A percentile compares a stretch with the other conserved stretches of the same genome.
These are phyloP conservation scores for Venturia nashicola DNA, from an alignment of 2,329 filamentous ascomycete species.

Conservation along the genomic window DNA sequence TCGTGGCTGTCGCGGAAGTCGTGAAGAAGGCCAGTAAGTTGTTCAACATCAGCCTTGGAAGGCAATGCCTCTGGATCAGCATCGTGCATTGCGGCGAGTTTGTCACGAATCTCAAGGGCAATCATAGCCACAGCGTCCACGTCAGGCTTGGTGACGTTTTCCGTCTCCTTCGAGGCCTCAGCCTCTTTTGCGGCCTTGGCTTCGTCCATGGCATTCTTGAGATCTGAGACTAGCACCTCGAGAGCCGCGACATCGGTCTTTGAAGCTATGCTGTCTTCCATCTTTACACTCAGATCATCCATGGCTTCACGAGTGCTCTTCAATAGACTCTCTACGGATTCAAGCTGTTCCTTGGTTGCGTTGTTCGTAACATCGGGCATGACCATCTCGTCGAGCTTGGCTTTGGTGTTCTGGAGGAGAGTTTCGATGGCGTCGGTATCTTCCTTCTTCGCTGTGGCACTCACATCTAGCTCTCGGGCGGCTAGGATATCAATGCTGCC, in stretches of 20 bases:
- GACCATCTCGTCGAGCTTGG: conserved; percentile 68
- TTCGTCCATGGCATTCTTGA: conserved; percentile 66
- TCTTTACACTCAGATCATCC: conserved; percentile 49
- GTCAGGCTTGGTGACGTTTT: conserved; percentile 67
- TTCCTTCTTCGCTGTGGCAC: conserved; percentile 57
- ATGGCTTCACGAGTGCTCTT: conserved; percentile 66
- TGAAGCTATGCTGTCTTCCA: conserved; percentile 56
- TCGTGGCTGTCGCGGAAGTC: conserved; percentile 46
- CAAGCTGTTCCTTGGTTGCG: conserved; percentile 50
- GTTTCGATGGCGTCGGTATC: conserved; percentile 87
- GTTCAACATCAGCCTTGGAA: conserved; percentile 62
- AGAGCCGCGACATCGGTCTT: conserved; percentile 70
- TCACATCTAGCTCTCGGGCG: conserved; percentile 26
- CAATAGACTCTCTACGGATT: conserved; percentile 53
- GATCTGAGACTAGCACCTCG: conserved; percentile 66
- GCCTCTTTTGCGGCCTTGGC: conserved; percentile 32
- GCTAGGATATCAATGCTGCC: conserved; percentile 43
- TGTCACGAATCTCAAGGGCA: conserved; percentile 72
- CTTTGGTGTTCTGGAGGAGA: conserved; percentile 78
- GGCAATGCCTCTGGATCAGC: conserved; percentile 60
- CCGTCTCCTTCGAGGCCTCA: conserved; percentile 28
- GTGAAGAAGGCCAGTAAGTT: conserved; percentile 41
- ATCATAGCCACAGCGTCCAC: conserved; percentile 68
- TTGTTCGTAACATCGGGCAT: conserved; percentile 54
- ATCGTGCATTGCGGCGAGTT: conserved; percentile 60